Base-by-base conservation (phyloP, 768 basidiomycete genomes). In the Heimioporus sp. region DNA sequence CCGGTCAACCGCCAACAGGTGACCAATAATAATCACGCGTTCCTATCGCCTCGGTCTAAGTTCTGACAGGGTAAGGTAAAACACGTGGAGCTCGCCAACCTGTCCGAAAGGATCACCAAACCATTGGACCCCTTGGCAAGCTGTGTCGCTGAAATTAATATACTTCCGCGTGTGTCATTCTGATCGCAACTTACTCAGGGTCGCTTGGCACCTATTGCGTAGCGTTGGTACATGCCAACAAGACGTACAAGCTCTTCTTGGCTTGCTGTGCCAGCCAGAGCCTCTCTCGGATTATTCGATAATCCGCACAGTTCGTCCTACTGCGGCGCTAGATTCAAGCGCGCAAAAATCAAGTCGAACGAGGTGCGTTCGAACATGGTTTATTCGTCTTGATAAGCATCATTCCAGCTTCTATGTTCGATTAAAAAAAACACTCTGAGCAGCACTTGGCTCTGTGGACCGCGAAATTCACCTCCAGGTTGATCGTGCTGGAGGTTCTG, bases 101-200 rank as follows among this genome's bases (percentile, higher is more conserved):
- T 20, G 46, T 28, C 24, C 6, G 24, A 28, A 28, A 28, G 7
- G 21, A 28, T 28, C 12, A 31, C 8, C 10, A 8, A 8, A 32
- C 32, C 11, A 20, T 31, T 55, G 52, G 56, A 52, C 10, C 15
- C 52, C 50, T 63, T 64, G 62, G 53, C 53, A 58, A 61, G 61
- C 61, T 60, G 61, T 63, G 50, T 20, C n/a, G 30, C 49, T 15
- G 2, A 38, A 32, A n/a, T 35, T n/a, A 44, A 21, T 31, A 21
- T 31, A 41, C 39, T 20, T n/a, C 46, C 12, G 28, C 38, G 24
- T 43, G 24, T 43, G 51, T 35, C 45, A 35, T 17, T 37, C 21
- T 48, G 40, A 2, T 24, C 31, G 8, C 5, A 35, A 16, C 35
- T 34, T 34, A 34, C 32, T 16, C 12, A 35, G 12, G 35, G 13